Percentiles rank a stretch among this genome's conserved stretches.
These are phyloP conservation scores for Orbilia ellipsospora DNA, from an alignment of 2,329 filamentous ascomycete species.

Conservation along the genomic window DNA sequence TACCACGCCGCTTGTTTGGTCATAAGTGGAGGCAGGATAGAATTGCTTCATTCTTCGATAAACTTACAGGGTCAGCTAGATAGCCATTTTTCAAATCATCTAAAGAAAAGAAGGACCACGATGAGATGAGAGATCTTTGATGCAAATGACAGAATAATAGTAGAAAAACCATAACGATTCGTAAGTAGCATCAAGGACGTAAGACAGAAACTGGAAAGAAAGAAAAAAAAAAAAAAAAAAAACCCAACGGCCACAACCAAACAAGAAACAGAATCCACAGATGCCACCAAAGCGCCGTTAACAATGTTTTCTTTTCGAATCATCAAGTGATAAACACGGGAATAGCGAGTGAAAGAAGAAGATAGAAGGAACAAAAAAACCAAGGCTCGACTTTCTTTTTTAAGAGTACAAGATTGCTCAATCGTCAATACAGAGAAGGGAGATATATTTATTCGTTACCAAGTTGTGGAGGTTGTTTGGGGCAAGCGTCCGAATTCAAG, in stretches of 20 bases:
- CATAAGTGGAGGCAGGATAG: no score
- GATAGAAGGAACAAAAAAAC: background rate
- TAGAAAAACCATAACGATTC: conserved; percentile 4
- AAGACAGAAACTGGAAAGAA: background rate
- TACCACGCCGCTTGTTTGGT: no score
- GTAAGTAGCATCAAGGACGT: conserved; percentile 15
- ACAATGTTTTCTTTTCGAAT: conserved; percentile 48
- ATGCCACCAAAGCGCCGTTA: conserved; percentile 55
- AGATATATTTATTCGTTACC: background rate
- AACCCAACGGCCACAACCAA: conserved; percentile 4
- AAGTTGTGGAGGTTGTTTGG: background rate
- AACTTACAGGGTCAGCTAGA: conserved; percentile 4
- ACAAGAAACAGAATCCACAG: conserved; percentile 18
- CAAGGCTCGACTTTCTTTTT: background rate
- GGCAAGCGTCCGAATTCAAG: background rate
- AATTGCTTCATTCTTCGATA: conserved; percentile 12
- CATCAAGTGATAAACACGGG: conserved; percentile 9
- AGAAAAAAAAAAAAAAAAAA: conserved; percentile 21
- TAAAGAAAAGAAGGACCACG: background rate
- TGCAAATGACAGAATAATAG: conserved; percentile 16
- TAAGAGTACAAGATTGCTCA: conserved; percentile 12
- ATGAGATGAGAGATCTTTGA: background rate
- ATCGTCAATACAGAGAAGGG: conserved; percentile 18
- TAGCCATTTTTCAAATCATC: background rate
- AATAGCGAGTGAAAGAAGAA: conserved; percentile 34